These are phyloP conservation scores for Cladosporium velox DNA, from an alignment of 2,329 filamentous ascomycete genomes.

Conservation along the genomic window DNA sequence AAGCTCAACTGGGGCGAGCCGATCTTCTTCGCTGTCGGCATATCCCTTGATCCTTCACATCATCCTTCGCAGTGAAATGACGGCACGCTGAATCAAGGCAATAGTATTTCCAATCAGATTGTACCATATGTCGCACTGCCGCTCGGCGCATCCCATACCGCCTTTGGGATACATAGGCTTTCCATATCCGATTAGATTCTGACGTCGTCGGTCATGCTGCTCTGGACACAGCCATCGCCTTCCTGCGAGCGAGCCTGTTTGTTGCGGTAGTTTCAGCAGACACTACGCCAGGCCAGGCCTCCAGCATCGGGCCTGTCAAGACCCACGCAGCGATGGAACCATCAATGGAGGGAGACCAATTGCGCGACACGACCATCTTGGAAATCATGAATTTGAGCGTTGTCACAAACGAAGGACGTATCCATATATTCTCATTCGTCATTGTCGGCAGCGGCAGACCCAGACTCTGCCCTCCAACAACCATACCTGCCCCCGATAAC, in stretches of 20 bases:
- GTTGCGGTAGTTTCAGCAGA: too few relatives aligned
- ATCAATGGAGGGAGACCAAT: too few relatives aligned
- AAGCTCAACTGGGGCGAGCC: neutral
- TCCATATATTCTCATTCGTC: neutral
- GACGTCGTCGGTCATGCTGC: neutral
- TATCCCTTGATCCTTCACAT: neutral
- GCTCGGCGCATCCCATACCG: neutral
- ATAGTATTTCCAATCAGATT: neutral
- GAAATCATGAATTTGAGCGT: neutral
- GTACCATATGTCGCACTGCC: neutral
- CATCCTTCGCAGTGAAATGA: neutral
- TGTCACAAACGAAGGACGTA: neutral
- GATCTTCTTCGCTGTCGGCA: too few relatives aligned
- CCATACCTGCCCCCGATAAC: neutral
- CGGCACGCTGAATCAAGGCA: neutral
- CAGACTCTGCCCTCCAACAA: neutral
- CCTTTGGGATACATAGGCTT: neutral
- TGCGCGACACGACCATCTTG: neutral
- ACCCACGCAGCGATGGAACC: too few relatives aligned
- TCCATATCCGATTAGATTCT: neutral
- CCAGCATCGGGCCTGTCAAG: too few relatives aligned
- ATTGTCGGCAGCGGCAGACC: neutral
- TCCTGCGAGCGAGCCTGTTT: too few relatives aligned
- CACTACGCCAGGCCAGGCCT: too few relatives aligned
- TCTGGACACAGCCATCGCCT: too few relatives aligned